Conservation (phyloP, 1,284 basidiomycete species). For the Clitocybe nebularis region DNA sequence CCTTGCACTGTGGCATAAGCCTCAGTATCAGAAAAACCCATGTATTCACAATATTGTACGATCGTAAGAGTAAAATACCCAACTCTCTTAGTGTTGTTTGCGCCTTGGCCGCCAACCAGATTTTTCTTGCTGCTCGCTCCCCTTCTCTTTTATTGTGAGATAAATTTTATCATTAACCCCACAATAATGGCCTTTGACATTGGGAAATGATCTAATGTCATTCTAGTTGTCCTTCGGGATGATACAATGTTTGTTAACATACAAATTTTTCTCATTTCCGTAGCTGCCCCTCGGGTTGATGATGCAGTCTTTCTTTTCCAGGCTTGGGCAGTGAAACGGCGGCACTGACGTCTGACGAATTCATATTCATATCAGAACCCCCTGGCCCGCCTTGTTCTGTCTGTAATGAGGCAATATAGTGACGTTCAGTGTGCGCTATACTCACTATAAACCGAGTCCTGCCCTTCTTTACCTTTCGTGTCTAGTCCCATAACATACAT, state of each 20-base stretch:
- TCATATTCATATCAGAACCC: constrained; percentile 27
- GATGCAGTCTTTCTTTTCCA: constrained; percentile 20
- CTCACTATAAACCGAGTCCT: constrained; percentile 26
- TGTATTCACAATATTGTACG: not conserved
- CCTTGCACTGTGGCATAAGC: not conserved
- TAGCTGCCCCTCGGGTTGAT: constrained; percentile 12
- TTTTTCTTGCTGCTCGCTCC: too few relatives aligned
- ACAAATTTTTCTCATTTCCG: too few relatives aligned
- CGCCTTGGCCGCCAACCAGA: too few relatives aligned
- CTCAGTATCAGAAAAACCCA: too few relatives aligned
- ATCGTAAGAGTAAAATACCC: too few relatives aligned
- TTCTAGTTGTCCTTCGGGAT: too few relatives aligned
- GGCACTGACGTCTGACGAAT: constrained; percentile 28
- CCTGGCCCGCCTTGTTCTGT: constrained; percentile 6
- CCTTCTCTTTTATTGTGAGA: too few relatives aligned
- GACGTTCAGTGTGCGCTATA: not conserved
- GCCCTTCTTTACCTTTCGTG: constrained; percentile 26
- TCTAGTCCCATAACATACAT: constrained; percentile 29
- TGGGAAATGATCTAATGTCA: too few relatives aligned
- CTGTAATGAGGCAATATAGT: not conserved
- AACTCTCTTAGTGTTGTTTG: too few relatives aligned
- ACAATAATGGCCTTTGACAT: too few relatives aligned
- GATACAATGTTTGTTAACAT: too few relatives aligned
- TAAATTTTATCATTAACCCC: too few relatives aligned
- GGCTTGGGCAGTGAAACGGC: constrained; percentile 29